A percentile compares a stretch with the other conserved stretches of the same genome.
These are phyloP conservation scores for Zanthoxylum bungeanum DNA, from an alignment of 345 rosid species.

Conservation along the genomic window DNA sequence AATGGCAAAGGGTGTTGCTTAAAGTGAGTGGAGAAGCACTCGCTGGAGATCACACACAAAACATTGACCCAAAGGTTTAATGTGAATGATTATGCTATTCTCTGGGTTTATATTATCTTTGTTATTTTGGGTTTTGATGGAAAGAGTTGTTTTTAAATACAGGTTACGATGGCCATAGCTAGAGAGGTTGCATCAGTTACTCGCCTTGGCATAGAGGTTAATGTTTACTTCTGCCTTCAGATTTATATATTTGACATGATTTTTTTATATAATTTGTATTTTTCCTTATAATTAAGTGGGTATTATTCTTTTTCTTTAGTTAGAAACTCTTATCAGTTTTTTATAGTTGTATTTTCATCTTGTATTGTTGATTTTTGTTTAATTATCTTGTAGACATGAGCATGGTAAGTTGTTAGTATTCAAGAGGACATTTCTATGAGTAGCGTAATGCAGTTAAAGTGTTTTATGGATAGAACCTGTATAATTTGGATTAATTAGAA, in stretches of 20 bases:
- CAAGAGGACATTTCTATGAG: not conserved
- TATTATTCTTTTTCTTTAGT: not conserved
- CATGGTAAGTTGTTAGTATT: not conserved
- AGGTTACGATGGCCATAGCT: conserved; percentile 95
- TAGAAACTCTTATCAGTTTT: not conserved
- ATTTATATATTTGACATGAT: not conserved
- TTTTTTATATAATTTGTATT: conserved; percentile 7
- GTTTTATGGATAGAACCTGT: not conserved
- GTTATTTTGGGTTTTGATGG: conserved; percentile 13
- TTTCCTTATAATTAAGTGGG: not conserved
- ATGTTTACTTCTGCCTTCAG: not conserved
- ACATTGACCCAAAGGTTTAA: conserved; percentile 85
- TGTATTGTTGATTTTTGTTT: not conserved
- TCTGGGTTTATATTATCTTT: not conserved
- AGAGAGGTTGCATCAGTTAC: conserved; percentile 93
- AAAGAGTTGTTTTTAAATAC: conserved; percentile 5
- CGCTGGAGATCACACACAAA: conserved; percentile 76
- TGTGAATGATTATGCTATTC: conserved; percentile 2
- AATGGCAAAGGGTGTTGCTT: conserved; percentile 93
- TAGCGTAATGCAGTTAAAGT: not conserved
- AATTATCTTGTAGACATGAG: not conserved
- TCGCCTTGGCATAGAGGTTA: conserved; percentile 87
- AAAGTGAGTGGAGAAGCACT: conserved; percentile 99
- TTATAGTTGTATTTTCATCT: conserved; percentile 4
- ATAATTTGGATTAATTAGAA: not conserved